Base-by-base conservation (phyloP, 2,329 filamentous ascomycete genomes). In the Stemphylium lycopersici region DNA sequence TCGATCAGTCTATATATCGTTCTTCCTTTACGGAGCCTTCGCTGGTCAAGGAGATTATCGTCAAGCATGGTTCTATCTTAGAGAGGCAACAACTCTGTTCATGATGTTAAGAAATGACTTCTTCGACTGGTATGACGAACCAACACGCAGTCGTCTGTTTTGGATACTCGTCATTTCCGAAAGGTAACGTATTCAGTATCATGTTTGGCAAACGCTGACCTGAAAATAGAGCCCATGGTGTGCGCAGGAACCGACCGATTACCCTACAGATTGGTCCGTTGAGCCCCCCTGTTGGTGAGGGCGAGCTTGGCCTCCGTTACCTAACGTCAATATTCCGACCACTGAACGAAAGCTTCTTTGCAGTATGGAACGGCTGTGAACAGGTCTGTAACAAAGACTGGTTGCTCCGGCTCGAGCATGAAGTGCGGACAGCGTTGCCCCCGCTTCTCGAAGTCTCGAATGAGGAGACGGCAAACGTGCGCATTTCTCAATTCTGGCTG, bases 251-350 rank as follows among this genome's bases (percentile, higher is more conserved):
- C 6, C 84, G 87, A 39, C 89, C 89, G 12, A 76, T 91, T 42
- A 88, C 88, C 36, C 80, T 93, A 6, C 87, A 88, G 70, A 83
- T 88, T 38, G 87, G 86, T 3, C 86, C 91, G 61, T 85, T 83
- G 50, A 81, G 84, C n/a, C 87, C 88, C 3, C 82, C 84, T 0
- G 76, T 86, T 34, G 79, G 79, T 34, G 85, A 89, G 75, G 50
- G 86, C 85, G 69, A 81, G 81, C 59, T 79, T 76, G 58, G 74
- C 86, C 7, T 81, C 78, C 52, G 78, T 48, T 78, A 84, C 56
- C 79, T 89, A 15, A 82, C 87, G 33, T 84, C 81, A 41, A 72
- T 90, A 0, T 90, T 87, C 73, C 81, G 82, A 7, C 84, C 84
- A 1, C 88, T 90, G 52, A 86, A 90, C 63, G 85, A 89, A 36